Conservation (phyloP, 2,329 filamentous ascomycete genomes). For the Epichloe elymi region DNA sequence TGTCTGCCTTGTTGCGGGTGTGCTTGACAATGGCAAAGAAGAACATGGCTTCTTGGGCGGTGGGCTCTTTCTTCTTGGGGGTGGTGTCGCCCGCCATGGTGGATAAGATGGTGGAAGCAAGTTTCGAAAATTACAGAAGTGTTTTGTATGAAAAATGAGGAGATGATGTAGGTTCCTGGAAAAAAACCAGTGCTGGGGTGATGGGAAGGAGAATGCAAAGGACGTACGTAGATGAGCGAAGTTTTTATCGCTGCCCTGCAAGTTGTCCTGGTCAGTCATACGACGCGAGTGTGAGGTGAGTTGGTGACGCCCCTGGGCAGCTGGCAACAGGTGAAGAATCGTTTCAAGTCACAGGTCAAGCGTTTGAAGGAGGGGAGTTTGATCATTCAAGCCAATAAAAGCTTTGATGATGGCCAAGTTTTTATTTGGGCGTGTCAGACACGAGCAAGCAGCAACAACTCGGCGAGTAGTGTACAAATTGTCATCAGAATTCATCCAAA, state of each 20-base stretch:
- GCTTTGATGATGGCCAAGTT: not conserved
- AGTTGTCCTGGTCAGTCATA: not conserved
- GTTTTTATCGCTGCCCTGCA: not conserved
- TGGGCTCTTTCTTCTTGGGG: slow-evolving; percentile 22
- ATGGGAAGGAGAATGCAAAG: too few species aligned
- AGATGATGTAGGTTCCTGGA: too few species aligned
- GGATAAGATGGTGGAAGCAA: not conserved
- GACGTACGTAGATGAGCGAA: not conserved
- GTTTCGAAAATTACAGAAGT: not conserved
- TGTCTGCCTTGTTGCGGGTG: slow-evolving; percentile 27
- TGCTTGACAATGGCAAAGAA: slow-evolving; percentile 33
- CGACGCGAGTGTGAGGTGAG: slow-evolving; percentile 1
- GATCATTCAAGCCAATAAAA: not conserved
- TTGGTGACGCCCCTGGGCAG: not conserved
- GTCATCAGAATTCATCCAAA: not conserved
- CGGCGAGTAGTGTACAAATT: slow-evolving; percentile 3
- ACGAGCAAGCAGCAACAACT: not conserved
- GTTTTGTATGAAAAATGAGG: not conserved
- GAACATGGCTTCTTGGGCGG: slow-evolving; percentile 27
- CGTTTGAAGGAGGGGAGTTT: not conserved
- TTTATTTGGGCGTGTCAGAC: not conserved
- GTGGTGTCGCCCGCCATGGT: slow-evolving; percentile 18
- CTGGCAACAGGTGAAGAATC: not conserved
- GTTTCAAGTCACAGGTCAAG: not conserved
- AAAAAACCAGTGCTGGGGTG: not conserved